Percentiles rank a stretch among this genome's conserved stretches.
phyloP scores from a whole-genome alignment of 148 eudicot genomes.

The Rhododendron henanense region DNA sequence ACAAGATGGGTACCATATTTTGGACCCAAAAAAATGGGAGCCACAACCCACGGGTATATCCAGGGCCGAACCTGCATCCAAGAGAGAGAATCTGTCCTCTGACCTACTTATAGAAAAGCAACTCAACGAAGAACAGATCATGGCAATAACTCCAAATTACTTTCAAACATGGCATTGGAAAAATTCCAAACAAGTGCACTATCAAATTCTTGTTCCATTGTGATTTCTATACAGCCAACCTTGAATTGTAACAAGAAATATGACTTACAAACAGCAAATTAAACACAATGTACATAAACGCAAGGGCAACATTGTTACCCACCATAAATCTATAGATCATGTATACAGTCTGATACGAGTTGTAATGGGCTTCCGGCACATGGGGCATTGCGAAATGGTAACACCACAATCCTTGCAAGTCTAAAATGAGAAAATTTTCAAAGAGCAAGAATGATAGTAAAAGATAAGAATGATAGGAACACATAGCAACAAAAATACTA shows the following conservation, averaged over 20 bases:
- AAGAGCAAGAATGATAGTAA: not conserved
- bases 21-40: not conserved
- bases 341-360: constrained; percentile 51
- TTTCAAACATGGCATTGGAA: not conserved
- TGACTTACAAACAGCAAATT: not conserved
- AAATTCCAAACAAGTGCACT: not conserved
- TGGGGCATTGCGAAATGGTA: constrained; percentile 49
- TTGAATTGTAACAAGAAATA: not conserved
- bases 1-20: not conserved
- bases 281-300: not conserved
- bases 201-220: not conserved
- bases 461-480: not conserved
- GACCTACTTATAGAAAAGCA: not conserved
- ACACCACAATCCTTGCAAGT: constrained; percentile 74
- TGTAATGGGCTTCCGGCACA: constrained; percentile 58
- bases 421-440: constrained; percentile 20
- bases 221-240: not conserved
- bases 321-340: constrained; percentile 16
- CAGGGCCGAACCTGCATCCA: not conserved
- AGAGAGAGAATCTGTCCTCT: not conserved
- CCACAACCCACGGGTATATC: not conserved
- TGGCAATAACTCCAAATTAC: not conserved
- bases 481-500: not conserved
- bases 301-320: not conserved
- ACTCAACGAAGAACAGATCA: not conserved